phyloP scores from a whole-genome alignment of 805 yeast species.

The Schizosaccharomyces cryophilus region DNA sequence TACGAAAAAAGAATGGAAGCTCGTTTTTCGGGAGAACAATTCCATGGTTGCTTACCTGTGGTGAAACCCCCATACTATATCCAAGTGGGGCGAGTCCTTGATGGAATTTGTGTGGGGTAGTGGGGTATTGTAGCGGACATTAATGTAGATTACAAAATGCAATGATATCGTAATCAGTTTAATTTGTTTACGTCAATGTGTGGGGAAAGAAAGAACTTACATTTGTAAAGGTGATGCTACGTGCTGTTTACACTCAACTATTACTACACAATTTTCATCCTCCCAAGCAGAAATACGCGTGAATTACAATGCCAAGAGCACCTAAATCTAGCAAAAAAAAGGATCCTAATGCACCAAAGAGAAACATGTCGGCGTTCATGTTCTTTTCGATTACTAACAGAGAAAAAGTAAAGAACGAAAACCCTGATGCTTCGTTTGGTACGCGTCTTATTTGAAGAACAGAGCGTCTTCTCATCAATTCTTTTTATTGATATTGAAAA shows the following conservation, averaged over 20 bases:
- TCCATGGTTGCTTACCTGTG: too few relatives aligned
- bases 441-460: constrained; percentile 1
- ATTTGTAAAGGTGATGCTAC: background rate
- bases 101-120: too few relatives aligned
- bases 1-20: too few relatives aligned
- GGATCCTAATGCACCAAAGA: constrained; percentile 97
- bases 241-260: background rate
- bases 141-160: too few relatives aligned
- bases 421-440: constrained; percentile 89
- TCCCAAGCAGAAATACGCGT: background rate
- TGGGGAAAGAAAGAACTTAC: too few relatives aligned
- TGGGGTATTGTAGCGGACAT: too few relatives aligned
- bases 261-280: background rate
- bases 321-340: background rate
- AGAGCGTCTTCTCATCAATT: background rate
- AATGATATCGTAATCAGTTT: too few relatives aligned
- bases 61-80: too few relatives aligned
- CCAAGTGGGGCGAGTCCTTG: too few relatives aligned
- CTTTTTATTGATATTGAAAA: background rate
- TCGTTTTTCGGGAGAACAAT: too few relatives aligned
- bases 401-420: constrained; percentile 82
- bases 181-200: too few relatives aligned
- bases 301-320: background rate
- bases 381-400: constrained; percentile 95
- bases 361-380: constrained; percentile 95